Conservation (phyloP, 805 yeast genomes). For the Kuraishia floccosa region DNA sequence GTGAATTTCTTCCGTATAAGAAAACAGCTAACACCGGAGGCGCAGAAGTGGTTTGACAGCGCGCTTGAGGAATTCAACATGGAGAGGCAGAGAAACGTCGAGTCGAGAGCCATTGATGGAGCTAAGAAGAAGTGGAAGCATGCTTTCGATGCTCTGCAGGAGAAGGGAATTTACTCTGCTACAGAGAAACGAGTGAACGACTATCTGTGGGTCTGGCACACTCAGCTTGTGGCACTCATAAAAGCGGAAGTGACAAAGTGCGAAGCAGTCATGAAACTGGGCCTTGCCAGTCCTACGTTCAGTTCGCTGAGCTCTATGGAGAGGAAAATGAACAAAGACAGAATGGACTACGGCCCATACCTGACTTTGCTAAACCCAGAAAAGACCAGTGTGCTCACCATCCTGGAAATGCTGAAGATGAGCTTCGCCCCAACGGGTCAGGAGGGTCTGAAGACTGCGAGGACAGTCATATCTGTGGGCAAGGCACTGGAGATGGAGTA, state of each 20-base stretch:
- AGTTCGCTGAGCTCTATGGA: slow-evolving; percentile 6
- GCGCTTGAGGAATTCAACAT: slow-evolving; percentile 61
- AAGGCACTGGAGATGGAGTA: slow-evolving; percentile 79
- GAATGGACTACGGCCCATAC: slow-evolving; percentile 65
- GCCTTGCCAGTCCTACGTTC: no score
- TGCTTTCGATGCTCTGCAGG: slow-evolving; percentile 59
- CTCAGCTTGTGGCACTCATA: slow-evolving; percentile 59
- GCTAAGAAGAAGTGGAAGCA: slow-evolving; percentile 86
- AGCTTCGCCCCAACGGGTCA: slow-evolving; percentile 65
- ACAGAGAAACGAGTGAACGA: no score
- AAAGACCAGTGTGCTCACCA: slow-evolving; percentile 74
- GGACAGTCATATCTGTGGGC: slow-evolving; percentile 75
- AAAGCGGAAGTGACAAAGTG: slow-evolving; percentile 54
- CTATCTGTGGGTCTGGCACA: slow-evolving; percentile 85
- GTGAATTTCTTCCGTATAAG: slow-evolving; percentile 63
- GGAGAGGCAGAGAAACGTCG: slow-evolving; percentile 67
- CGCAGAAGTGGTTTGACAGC: slow-evolving; percentile 46
- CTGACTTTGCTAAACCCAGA: slow-evolving; percentile 63
- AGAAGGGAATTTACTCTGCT: slow-evolving; percentile 60
- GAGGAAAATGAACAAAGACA: slow-evolving; percentile 15
- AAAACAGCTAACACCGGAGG: slow-evolving; percentile 34
- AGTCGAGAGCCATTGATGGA: slow-evolving; percentile 70
- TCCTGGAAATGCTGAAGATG: slow-evolving; percentile 67
- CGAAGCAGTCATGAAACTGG: no score
- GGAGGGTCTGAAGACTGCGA: slow-evolving; percentile 77